Evolutionary conservation across 2,329 filamentous ascomycete species (phyloP).

Genomic region (Pseudogymnoascus sp.): DNA sequence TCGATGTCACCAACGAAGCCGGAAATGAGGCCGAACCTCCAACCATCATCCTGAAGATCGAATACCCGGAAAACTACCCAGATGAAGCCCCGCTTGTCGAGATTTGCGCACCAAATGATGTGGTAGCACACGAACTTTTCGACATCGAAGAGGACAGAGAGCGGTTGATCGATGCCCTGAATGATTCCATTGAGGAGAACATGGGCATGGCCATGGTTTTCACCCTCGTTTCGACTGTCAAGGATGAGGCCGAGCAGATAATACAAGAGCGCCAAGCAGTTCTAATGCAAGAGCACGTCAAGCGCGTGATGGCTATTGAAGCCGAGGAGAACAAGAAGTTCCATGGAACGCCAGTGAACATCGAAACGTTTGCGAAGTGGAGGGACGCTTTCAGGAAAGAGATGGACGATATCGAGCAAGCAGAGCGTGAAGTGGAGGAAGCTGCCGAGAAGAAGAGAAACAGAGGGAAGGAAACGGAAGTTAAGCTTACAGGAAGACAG

Average conservation of each 20-base stretch:
- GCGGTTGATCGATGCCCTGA: constrained; percentile 62
- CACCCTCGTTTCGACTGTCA: constrained; percentile 77
- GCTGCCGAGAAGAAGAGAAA: constrained; percentile 77
- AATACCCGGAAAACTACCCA: constrained; percentile 86
- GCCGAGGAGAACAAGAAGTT: constrained; percentile 96
- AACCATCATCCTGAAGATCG: constrained; percentile 73
- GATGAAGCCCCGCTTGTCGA: constrained; percentile 80
- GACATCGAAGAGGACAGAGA: constrained; percentile 75
- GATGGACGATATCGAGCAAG: constrained; percentile 65
- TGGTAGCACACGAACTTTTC: constrained; percentile 64
- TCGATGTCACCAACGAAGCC: constrained; percentile 68
- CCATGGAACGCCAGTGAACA: constrained; percentile 82
- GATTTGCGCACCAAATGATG: constrained; percentile 66
- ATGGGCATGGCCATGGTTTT: constrained; percentile 98
- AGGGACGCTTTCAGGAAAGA: constrained; percentile 70
- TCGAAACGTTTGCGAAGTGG: constrained; percentile 81
- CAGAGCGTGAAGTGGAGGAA: constrained; percentile 67
- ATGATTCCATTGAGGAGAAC: constrained; percentile 80
- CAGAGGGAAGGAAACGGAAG: constrained; percentile 66
- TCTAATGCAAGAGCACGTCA: constrained; percentile 52
- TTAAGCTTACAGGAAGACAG: constrained; percentile 65
- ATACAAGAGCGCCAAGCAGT: constrained; percentile 67
- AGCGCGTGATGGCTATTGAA: constrained; percentile 56
- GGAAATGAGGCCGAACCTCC: constrained; percentile 59
- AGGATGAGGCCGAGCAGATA: constrained; percentile 84